These are phyloP conservation scores for Malassezia restricta DNA, from an alignment of 1,284 basidiomycete genomes.

Conservation along the genomic window DNA sequence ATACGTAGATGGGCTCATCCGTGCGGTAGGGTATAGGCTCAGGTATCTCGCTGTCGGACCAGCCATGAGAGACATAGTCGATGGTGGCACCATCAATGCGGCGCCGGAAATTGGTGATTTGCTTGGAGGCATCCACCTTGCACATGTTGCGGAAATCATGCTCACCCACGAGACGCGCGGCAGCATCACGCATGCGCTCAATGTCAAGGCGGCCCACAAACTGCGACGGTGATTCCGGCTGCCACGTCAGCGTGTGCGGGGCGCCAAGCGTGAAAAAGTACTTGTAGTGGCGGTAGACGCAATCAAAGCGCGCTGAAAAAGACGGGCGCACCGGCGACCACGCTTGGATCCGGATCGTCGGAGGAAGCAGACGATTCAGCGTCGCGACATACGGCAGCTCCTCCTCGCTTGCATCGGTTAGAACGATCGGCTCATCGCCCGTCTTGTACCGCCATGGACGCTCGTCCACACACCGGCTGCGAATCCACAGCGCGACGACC, in stretches of 20 bases:
- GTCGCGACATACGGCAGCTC: slow-evolving; percentile 69
- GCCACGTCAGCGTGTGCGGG: slow-evolving; percentile 18
- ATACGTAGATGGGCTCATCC: slow-evolving; percentile 52
- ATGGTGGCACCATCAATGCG: slow-evolving; percentile 59
- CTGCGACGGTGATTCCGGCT: slow-evolving; percentile 4
- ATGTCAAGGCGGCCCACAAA: slow-evolving; percentile 23
- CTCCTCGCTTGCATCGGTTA: slow-evolving; percentile 4
- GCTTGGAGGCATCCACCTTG: slow-evolving; percentile 86
- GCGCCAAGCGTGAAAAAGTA: slow-evolving; percentile 60
- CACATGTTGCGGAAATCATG: slow-evolving; percentile 95
- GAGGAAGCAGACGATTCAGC: slow-evolving; percentile 80
- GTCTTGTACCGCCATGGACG: slow-evolving; percentile 12
- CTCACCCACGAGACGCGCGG: slow-evolving; percentile 63
- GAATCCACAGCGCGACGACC: slow-evolving; percentile 71
- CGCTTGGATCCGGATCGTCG: slow-evolving; percentile 77
- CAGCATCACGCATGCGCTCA: slow-evolving; percentile 63
- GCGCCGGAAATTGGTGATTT: slow-evolving; percentile 67
- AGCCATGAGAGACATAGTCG: slow-evolving; percentile 32
- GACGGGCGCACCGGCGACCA: slow-evolving; percentile 76
- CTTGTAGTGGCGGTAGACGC: slow-evolving; percentile 83
- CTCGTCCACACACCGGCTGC: slow-evolving; percentile 35
- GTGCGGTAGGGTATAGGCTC: not conserved
- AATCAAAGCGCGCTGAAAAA: slow-evolving; percentile 83
- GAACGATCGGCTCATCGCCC: not conserved
- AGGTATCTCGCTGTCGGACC: slow-evolving; percentile 5